phyloP scores from a whole-genome alignment of 2,329 filamentous ascomycete genomes.

The Hymenoscyphus repandus region DNA sequence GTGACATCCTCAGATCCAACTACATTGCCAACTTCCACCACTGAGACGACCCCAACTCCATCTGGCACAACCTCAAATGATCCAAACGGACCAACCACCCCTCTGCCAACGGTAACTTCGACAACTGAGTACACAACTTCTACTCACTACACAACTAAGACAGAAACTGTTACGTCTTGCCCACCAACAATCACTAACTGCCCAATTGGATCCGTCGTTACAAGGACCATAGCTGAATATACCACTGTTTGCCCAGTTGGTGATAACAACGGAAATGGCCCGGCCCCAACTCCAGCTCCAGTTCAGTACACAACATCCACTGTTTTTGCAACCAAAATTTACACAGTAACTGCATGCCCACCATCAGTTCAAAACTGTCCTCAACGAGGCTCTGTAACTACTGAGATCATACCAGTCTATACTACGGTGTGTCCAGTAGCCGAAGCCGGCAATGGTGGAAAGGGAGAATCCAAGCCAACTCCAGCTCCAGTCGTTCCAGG shows the following conservation, averaged over 20 bases:
- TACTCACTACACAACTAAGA: conserved; percentile 41
- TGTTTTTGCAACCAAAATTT: conserved; percentile 43
- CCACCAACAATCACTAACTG: conserved; percentile 28
- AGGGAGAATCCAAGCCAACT: not conserved
- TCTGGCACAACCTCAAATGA: not conserved
- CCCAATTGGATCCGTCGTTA: conserved; percentile 28
- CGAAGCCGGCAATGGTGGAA: not conserved
- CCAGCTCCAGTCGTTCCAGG: conserved; percentile 11
- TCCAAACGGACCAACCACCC: not conserved
- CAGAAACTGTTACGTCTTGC: conserved; percentile 31
- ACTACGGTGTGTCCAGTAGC: conserved; percentile 25
- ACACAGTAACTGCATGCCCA: conserved; percentile 25
- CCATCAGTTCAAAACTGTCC: conserved; percentile 26
- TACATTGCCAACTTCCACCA: conserved; percentile 10
- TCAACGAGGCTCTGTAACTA: conserved; percentile 17
- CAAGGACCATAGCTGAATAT: conserved; percentile 34
- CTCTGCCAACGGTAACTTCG: conserved; percentile 18
- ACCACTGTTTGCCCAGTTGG: conserved; percentile 35
- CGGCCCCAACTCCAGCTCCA: conserved; percentile 1
- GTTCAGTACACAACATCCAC: conserved; percentile 35
- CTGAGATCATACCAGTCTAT: conserved; percentile 23
- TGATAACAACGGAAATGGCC: not conserved
- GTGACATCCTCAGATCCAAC: not conserved
- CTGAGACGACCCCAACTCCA: not conserved
- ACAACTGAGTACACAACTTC: conserved; percentile 48